Evolutionary conservation across 129 eudicot genomes (phyloP).

Genomic region (Helichrysum umbraculigerum): DNA sequence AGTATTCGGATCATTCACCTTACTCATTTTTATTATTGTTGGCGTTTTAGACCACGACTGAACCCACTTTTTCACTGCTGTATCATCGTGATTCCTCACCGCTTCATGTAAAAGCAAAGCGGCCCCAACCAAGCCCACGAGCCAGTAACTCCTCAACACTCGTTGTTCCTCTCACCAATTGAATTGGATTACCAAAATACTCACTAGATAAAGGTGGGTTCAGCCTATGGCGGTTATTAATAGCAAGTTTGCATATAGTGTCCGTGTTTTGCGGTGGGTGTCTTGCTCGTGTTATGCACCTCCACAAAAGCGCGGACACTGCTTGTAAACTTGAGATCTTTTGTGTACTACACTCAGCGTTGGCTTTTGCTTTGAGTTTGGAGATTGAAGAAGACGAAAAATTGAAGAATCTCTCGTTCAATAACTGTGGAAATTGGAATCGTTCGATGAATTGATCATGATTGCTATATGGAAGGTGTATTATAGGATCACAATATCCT

Average conservation of each 20-base stretch:
- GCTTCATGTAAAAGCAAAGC: slow-evolving; percentile 32
- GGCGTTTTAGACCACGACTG: slow-evolving; percentile 28
- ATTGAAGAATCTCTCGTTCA: slow-evolving; percentile 33
- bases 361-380: slow-evolving; percentile 47
- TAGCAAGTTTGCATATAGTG: slow-evolving; percentile 17
- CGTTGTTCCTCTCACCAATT: not conserved
- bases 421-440: not conserved
- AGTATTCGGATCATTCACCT: not conserved
- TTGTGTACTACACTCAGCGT: slow-evolving; percentile 17
- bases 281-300: slow-evolving; percentile 33
- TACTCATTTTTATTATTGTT: not conserved
- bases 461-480: too few relatives aligned
- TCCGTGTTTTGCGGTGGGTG: not conserved
- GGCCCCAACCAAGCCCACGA: slow-evolving; percentile 41
- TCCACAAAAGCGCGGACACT: slow-evolving; percentile 45
- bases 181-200: slow-evolving; percentile 39
- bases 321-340: slow-evolving; percentile 50
- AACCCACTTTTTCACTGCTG: slow-evolving; percentile 4
- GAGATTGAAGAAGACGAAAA: slow-evolving; percentile 24
- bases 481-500: too few relatives aligned
- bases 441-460: slow-evolving; percentile 3
- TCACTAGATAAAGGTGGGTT: slow-evolving; percentile 33
- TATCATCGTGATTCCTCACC: slow-evolving; percentile 17
- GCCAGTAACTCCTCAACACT: slow-evolving; percentile 12
- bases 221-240: slow-evolving; percentile 21